These are phyloP conservation scores for Sarcocystis neurona DNA, from an alignment of 169 alveolate genomes.

Conservation along the genomic window DNA sequence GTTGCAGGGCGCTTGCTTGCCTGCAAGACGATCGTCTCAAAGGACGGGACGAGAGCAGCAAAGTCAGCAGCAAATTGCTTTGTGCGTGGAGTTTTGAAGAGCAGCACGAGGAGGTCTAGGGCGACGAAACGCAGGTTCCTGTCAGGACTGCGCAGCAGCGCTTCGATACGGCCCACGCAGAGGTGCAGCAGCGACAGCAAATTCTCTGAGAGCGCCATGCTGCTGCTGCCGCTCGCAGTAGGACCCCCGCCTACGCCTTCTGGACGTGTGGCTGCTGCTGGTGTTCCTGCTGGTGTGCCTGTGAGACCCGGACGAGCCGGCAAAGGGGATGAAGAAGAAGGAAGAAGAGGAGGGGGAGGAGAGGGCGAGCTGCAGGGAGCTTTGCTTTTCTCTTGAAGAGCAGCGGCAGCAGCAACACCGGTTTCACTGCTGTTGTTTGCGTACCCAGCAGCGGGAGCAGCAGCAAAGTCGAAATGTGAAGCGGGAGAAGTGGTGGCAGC, in stretches of 20 bases:
- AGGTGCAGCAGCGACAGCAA: slow-evolving; percentile 25
- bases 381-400: neutral
- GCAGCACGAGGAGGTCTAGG: slow-evolving; percentile 28
- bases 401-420: neutral
- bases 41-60: slow-evolving; percentile 7
- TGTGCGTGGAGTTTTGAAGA: neutral
- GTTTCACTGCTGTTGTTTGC: neutral
- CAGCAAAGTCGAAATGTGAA: neutral
- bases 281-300: no score
- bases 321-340: no score
- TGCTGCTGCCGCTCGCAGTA: neutral
- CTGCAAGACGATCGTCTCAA: neutral
- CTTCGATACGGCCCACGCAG: slow-evolving; percentile 29
- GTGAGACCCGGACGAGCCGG: no score
- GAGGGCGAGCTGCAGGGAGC: no score
- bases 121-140: slow-evolving; percentile 50
- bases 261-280: no score
- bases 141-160: slow-evolving; percentile 48
- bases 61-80: slow-evolving; percentile 4
- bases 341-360: no score
- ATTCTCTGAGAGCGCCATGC: neutral
- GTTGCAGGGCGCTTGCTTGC: neutral
- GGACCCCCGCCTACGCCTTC: no score
- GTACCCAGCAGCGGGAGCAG: neutral
- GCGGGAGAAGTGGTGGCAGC: slow-evolving; percentile 3